Base-by-base conservation (phyloP, 805 yeast genomes). In the Barnettozyma populi region DNA sequence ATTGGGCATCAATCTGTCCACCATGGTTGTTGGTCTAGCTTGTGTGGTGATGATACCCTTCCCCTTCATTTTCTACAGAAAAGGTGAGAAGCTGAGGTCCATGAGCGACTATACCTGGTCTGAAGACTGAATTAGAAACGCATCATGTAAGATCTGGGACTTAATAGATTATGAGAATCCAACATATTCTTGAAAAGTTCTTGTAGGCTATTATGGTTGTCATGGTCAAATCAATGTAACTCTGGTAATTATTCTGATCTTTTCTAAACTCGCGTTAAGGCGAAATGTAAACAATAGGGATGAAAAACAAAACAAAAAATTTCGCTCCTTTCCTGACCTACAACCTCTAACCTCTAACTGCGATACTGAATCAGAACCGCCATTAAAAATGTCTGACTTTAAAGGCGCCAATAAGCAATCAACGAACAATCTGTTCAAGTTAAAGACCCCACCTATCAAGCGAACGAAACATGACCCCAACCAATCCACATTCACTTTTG, bases 1-100 rank as follows among this genome's bases (percentile, higher is more conserved):
- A 14, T 60, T 80, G 59, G 81, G 82, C 5, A 70, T 75, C 32
- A 73, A 79, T 51, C 82, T 83, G 82, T 85, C 85, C 2, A 66
- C 75, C 8, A 67, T 76, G 16, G 55, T 81, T 2, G 57, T 81
- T 41, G 84, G 76, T 0, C 74, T 77, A 57, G 55, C 78, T 7
- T 66, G 82, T 0, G 63, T 75, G 11, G 67, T 64, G 1, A 66
- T 82, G 69, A 69, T 79, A 14, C 78, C 80, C 0, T 74, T 78
- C 34, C 86, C 86, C 2, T 76, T 74, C 52, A 49, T 77, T 42
- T 80, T 81, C 53, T 78, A 67, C 57, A 66, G 61, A 43, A 71
- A 68, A 49, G 84, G 84, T 10, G 73, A 71, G 27, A 37, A 34
- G 13, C 63, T 68, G 44, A 68, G 76, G 62, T 65, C 65, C 10